phyloP scores from a whole-genome alignment of 1,284 basidiomycete species.

The Ceratobasidium sp. region DNA sequence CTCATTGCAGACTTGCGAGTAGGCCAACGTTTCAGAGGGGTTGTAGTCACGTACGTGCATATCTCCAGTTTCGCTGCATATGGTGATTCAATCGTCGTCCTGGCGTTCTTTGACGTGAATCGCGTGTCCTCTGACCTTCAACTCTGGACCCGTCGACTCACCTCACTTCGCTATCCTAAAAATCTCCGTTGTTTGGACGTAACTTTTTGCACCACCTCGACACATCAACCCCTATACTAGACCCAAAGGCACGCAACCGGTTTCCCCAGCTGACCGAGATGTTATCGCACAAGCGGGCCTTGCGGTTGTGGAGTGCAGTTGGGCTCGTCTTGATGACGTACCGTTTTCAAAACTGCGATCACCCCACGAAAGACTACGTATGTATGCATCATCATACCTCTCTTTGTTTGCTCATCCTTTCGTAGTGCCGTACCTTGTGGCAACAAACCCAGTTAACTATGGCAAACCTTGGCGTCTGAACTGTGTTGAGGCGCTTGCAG shows the following conservation, averaged over 20 bases:
- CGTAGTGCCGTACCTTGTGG: slow-evolving; percentile 89
- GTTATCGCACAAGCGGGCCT: slow-evolving; percentile 81
- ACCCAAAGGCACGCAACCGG: slow-evolving; percentile 83
- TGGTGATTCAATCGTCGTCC: slow-evolving; percentile 6
- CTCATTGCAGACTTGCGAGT: slow-evolving; percentile 87
- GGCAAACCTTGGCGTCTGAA: slow-evolving; percentile 93
- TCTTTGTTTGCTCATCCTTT: slow-evolving; percentile 1
- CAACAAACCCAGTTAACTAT: slow-evolving; percentile 94
- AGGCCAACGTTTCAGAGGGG: slow-evolving; percentile 87
- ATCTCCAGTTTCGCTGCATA: slow-evolving; percentile 37
- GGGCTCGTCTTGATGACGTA: slow-evolving; percentile 94
- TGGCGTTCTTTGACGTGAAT: background rate
- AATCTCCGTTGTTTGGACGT: background rate
- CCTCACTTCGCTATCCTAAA: slow-evolving; percentile 10
- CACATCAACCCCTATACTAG: slow-evolving; percentile 58
- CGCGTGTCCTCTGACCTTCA: slow-evolving; percentile 1
- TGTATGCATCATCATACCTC: slow-evolving; percentile 53
- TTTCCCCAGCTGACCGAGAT: slow-evolving; percentile 88
- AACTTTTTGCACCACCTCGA: slow-evolving; percentile 31
- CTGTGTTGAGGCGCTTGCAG: slow-evolving; percentile 93
- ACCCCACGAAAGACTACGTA: slow-evolving; percentile 89
- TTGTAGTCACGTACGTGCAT: slow-evolving; percentile 86
- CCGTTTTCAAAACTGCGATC: slow-evolving; percentile 94
- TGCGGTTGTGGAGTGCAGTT: slow-evolving; percentile 97
- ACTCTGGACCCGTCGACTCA: slow-evolving; percentile 1